A percentile compares a stretch with the other conserved stretches of the same genome.
Evolutionary conservation across 1,139 yeast genomes (phyloP).

Genomic region (Trichomonascaceae sp.): DNA sequence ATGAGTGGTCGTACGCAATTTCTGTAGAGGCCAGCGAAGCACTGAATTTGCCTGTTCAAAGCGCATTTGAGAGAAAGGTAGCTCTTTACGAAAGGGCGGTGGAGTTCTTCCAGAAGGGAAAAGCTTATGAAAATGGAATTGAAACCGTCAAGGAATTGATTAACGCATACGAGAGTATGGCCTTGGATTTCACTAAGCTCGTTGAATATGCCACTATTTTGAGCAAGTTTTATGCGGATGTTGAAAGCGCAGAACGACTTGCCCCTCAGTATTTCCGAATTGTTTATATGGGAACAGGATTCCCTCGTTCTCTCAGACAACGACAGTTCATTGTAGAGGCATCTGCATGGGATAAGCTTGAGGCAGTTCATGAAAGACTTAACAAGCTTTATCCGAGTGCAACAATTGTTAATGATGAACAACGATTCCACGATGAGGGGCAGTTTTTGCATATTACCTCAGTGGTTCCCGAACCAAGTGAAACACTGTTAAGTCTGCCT

Average conservation of each 20-base stretch:
- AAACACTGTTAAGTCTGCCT: slow-evolving; percentile 9
- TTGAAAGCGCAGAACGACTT: slow-evolving; percentile 62
- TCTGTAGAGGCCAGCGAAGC: slow-evolving; percentile 51
- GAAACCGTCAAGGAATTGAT: slow-evolving; percentile 72
- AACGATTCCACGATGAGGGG: slow-evolving; percentile 65
- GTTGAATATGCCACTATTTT: slow-evolving; percentile 67
- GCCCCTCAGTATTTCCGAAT: slow-evolving; percentile 78
- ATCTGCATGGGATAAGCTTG: slow-evolving; percentile 78
- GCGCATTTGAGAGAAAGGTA: slow-evolving; percentile 79
- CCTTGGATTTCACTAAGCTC: slow-evolving; percentile 72
- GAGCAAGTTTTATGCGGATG: slow-evolving; percentile 59
- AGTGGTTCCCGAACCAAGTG: slow-evolving; percentile 49
- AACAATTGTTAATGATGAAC: slow-evolving; percentile 59
- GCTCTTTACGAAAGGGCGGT: slow-evolving; percentile 67
- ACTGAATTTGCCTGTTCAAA: slow-evolving; percentile 73
- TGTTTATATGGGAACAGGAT: slow-evolving; percentile 77
- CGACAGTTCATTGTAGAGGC: slow-evolving; percentile 82
- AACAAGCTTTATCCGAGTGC: slow-evolving; percentile 80
- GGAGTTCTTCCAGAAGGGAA: slow-evolving; percentile 62
- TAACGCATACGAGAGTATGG: slow-evolving; percentile 64
- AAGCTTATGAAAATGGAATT: slow-evolving; percentile 69
- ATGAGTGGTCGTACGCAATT: slow-evolving; percentile 64
- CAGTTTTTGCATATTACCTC: slow-evolving; percentile 66
- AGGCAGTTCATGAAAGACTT: slow-evolving; percentile 74
- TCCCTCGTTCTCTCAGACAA: slow-evolving; percentile 71